These are phyloP conservation scores for Cokeromyces recurvatus DNA, from an alignment of 371 early-diverging fungal genomes.

Conservation along the genomic window DNA sequence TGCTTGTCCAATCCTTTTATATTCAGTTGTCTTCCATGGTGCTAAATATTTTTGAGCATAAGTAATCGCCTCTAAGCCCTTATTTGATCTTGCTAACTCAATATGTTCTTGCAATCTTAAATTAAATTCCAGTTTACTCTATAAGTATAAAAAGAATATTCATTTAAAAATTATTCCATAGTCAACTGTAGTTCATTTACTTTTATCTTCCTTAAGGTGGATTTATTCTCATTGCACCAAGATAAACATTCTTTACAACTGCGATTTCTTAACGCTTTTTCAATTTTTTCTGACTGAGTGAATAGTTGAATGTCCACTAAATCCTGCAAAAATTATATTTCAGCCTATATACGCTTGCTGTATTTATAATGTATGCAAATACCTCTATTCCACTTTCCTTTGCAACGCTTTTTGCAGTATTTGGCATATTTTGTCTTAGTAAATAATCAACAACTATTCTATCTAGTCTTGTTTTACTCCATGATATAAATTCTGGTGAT, in stretches of 20 bases:
- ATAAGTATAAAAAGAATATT: slow-evolving; percentile 1
- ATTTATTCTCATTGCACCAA: slow-evolving; percentile 93
- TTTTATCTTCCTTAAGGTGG: slow-evolving; percentile 70
- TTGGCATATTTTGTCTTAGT: slow-evolving; percentile 76
- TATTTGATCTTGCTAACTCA: slow-evolving; percentile 68
- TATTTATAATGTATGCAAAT: slow-evolving; percentile 4
- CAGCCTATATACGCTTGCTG: no score
- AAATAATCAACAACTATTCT: slow-evolving; percentile 91
- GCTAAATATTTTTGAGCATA: slow-evolving; percentile 83
- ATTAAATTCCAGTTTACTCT: slow-evolving; percentile 94
- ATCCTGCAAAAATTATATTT: slow-evolving; percentile 45
- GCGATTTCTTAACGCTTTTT: slow-evolving; percentile 64
- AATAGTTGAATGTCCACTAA: slow-evolving; percentile 90
- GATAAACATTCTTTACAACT: slow-evolving; percentile 83
- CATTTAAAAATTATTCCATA: neutral
- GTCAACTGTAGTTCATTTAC: no score
- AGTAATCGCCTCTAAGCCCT: slow-evolving; percentile 68
- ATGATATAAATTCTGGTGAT: slow-evolving; percentile 66
- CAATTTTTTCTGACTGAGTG: slow-evolving; percentile 72
- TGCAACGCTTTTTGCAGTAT: slow-evolving; percentile 73
- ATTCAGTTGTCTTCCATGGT: slow-evolving; percentile 67
- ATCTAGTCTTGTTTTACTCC: slow-evolving; percentile 81
- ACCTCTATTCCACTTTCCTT: slow-evolving; percentile 63
- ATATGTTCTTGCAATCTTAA: slow-evolving; percentile 91
- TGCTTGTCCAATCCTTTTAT: slow-evolving; percentile 75